These are phyloP conservation scores for Botrytis medusae DNA, from an alignment of 2,329 filamentous ascomycete genomes.

Conservation along the genomic window DNA sequence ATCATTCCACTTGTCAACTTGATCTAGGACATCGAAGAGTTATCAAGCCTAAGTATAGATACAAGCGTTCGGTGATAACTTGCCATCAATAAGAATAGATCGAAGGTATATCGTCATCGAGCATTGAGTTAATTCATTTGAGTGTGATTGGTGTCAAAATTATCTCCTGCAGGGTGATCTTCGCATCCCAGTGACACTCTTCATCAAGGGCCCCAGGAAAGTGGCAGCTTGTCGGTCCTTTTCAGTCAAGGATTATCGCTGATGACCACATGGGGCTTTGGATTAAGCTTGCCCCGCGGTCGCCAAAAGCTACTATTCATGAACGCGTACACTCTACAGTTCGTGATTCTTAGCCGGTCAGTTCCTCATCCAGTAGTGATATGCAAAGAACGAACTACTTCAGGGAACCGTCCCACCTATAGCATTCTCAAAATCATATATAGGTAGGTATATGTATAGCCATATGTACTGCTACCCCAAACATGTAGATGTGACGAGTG, in stretches of 20 bases:
- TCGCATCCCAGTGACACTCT: conserved; percentile 21
- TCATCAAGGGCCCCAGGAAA: conserved; percentile 10
- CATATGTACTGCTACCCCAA: conserved; percentile 13
- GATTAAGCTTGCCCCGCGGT: conserved; percentile 24
- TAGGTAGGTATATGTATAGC: conserved; percentile 3
- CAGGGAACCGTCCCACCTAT: not conserved
- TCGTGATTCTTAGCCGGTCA: not conserved
- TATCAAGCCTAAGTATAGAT: not conserved
- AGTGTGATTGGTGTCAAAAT: conserved; percentile 31
- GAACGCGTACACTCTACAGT: not conserved
- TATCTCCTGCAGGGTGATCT: conserved; percentile 25
- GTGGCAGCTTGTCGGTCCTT: conserved; percentile 21
- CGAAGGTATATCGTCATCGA: conserved; percentile 26
- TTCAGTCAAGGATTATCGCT: conserved; percentile 31
- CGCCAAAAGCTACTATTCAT: conserved; percentile 18
- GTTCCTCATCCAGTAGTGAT: conserved; percentile 3
- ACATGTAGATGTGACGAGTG: conserved; percentile 13
- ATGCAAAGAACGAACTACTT: conserved; percentile 2
- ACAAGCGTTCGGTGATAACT: not conserved
- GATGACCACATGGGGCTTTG: conserved; percentile 28
- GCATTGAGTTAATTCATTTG: conserved; percentile 21
- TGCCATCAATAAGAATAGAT: not conserved
- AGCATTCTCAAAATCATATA: conserved; percentile 3
- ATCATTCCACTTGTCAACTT: not conserved
- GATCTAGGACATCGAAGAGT: not conserved